Percentiles rank a stretch among this genome's conserved stretches.
These are phyloP conservation scores for Aspergillus thermomutatus DNA, from an alignment of 2,329 filamentous ascomycete species.

Conservation along the genomic window DNA sequence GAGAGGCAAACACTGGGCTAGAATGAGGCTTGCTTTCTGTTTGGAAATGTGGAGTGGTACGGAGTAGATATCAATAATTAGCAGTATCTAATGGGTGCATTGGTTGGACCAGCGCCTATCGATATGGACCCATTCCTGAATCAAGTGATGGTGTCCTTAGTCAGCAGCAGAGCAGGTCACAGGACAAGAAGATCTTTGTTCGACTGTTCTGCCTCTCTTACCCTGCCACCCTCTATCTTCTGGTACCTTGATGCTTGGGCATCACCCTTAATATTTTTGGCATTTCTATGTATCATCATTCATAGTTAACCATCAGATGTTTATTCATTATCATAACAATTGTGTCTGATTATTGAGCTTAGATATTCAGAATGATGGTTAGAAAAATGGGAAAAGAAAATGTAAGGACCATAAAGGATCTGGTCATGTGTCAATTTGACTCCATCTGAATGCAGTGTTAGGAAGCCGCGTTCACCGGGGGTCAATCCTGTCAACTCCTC, in stretches of 20 bases:
- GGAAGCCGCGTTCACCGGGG: not conserved
- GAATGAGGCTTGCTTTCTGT: constrained; percentile 9
- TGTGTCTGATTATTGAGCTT: not conserved
- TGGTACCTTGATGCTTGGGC: constrained; percentile 2
- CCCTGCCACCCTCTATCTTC: constrained; percentile 10
- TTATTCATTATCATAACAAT: not conserved
- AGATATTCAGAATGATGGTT: no score
- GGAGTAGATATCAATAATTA: constrained; percentile 13
- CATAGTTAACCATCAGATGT: not conserved
- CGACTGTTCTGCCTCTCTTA: constrained; percentile 14
- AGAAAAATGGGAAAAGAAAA: not conserved
- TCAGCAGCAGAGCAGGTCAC: constrained; percentile 22
- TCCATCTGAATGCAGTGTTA: constrained; percentile 9
- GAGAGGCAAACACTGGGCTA: not conserved
- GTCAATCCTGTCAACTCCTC: not conserved
- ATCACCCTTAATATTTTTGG: constrained; percentile 9
- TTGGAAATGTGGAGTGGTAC: not conserved
- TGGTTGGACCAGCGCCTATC: constrained; percentile 11
- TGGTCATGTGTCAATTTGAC: not conserved
- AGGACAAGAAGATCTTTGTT: constrained; percentile 22
- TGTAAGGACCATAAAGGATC: not conserved
- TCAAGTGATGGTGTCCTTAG: constrained; percentile 21
- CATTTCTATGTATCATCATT: constrained; percentile 4
- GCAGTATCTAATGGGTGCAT: constrained; percentile 5
- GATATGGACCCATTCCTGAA: constrained; percentile 16